Conservation (phyloP, 2,329 filamentous ascomycete genomes). For the Phialophora macrospora region DNA sequence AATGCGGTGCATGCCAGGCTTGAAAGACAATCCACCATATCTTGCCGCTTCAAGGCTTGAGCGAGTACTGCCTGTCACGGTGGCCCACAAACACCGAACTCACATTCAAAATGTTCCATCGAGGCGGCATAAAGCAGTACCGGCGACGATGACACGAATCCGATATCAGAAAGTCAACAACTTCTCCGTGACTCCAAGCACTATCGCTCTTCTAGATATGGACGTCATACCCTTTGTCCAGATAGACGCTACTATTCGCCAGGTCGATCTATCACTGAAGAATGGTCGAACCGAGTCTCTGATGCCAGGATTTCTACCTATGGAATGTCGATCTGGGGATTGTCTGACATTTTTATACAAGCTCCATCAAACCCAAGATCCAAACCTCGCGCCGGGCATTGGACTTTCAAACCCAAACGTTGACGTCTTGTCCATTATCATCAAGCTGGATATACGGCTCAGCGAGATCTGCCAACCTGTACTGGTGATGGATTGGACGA, state of each 20-base stretch:
- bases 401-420: slow-evolving; percentile 42
- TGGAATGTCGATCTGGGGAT: slow-evolving; percentile 58
- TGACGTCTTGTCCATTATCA: slow-evolving; percentile 52
- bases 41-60: slow-evolving; percentile 63
- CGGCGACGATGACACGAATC: slow-evolving; percentile 61
- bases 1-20: slow-evolving; percentile 56
- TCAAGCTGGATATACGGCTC: slow-evolving; percentile 51
- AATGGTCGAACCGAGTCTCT: slow-evolving; percentile 55
- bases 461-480: slow-evolving; percentile 50
- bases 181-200: slow-evolving; percentile 51
- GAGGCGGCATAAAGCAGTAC: slow-evolving; percentile 59
- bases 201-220: slow-evolving; percentile 60
- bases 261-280: slow-evolving; percentile 53
- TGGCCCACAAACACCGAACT: slow-evolving; percentile 55
- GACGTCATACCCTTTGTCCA: slow-evolving; percentile 60
- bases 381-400: slow-evolving; percentile 31
- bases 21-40: slow-evolving; percentile 56
- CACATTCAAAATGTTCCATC: slow-evolving; percentile 60
- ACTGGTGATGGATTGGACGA: slow-evolving; percentile 56
- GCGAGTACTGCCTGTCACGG: slow-evolving; percentile 59
- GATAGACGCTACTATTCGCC: slow-evolving; percentile 56
- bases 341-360: slow-evolving; percentile 64
- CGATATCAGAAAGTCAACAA: slow-evolving; percentile 58
- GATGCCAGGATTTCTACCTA: slow-evolving; percentile 46
- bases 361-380: slow-evolving; percentile 49